Evolutionary conservation across 306 rosid genomes (phyloP).

Genomic region (Cucurbita argyrosperma): DNA sequence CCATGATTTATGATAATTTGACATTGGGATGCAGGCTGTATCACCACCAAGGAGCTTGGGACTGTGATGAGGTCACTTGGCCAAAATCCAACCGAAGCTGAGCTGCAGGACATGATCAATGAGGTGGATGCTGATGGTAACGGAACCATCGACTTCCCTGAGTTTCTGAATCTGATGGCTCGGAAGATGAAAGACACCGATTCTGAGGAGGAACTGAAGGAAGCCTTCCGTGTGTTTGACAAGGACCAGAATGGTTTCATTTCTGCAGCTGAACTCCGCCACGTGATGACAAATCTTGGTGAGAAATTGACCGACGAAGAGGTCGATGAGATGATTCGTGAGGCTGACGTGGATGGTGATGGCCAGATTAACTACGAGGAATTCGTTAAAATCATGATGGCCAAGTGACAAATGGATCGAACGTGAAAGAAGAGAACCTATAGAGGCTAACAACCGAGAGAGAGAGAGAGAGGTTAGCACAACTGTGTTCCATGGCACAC

Average conservation of each 20-base stretch:
- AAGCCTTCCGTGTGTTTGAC: conserved; percentile 72
- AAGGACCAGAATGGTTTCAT: conserved; percentile 86
- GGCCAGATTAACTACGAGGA: conserved; percentile 76
- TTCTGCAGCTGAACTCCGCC: conserved; percentile 84
- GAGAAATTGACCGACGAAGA: conserved; percentile 83
- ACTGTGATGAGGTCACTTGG: conserved; percentile 76
- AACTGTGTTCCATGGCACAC: background rate
- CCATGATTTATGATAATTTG: background rate
- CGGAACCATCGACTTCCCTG: conserved; percentile 73
- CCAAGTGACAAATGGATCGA: conserved; percentile 36
- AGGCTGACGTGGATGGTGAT: conserved; percentile 75
- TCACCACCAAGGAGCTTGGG: conserved; percentile 75
- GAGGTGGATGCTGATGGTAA: conserved; percentile 81
- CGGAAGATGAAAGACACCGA: conserved; percentile 77
- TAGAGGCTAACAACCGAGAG: conserved; percentile 1
- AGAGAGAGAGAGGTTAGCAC: conserved; percentile 1
- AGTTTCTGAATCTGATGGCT: conserved; percentile 74
- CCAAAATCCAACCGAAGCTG: conserved; percentile 78
- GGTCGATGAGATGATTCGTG: conserved; percentile 76
- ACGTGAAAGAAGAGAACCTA: background rate
- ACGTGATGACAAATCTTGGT: conserved; percentile 72
- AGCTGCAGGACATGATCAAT: conserved; percentile 71
- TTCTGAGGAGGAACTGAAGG: conserved; percentile 76
- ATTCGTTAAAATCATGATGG: conserved; percentile 81
- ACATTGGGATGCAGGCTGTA: conserved; percentile 33